Evolutionary conservation across 139 green algal species (phyloP).

Genomic region (Desmodesmus armatus): DNA sequence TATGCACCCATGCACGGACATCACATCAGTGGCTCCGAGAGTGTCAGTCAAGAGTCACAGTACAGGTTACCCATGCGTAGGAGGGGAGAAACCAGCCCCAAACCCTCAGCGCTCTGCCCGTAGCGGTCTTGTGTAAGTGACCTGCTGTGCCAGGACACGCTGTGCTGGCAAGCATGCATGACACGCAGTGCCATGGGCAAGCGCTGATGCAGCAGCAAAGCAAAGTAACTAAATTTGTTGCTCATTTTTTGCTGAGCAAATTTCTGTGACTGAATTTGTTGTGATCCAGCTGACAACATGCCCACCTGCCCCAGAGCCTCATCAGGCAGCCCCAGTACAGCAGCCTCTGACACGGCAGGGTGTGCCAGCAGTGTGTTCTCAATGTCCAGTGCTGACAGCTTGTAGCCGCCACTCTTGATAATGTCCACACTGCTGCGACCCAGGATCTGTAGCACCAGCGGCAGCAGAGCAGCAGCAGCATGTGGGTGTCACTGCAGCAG

Average conservation of each 20-base stretch:
- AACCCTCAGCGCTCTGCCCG: no score
- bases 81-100: no score
- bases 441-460: constrained; percentile 71
- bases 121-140: no score
- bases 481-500: not conserved
- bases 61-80: no score
- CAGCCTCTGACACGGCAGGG: constrained; percentile 74
- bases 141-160: no score
- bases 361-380: constrained; percentile 82
- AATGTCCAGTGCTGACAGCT: constrained; percentile 89
- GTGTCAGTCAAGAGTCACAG: no score
- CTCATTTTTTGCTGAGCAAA: no score
- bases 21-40: no score
- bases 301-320: constrained; percentile 82
- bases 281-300: no score
- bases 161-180: no score
- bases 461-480: not conserved
- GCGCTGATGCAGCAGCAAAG: not conserved
- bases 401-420: constrained; percentile 95
- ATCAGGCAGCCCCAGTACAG: constrained; percentile 90
- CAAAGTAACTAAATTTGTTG: not conserved
- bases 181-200: no score
- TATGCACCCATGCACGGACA: no score
- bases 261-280: constrained; percentile 1
- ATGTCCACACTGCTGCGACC: constrained; percentile 94